These are phyloP conservation scores for Filosporella fistucella DNA, from an alignment of 495 filamentous ascomycete species.

Conservation along the genomic window DNA sequence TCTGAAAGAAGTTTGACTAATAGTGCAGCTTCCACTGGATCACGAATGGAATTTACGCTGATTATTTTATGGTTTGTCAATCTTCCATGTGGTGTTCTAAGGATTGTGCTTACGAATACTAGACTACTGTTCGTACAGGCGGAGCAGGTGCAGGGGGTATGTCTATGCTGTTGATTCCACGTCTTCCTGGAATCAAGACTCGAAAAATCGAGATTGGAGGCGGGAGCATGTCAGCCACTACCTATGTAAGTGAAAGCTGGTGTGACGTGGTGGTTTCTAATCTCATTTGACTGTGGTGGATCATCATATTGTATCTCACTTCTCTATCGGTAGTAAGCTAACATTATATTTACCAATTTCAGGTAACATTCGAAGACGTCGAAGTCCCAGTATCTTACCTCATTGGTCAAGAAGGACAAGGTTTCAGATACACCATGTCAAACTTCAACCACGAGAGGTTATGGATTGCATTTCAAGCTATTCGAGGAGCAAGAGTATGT, in stretches of 20 bases:
- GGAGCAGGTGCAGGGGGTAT: conserved; percentile 80
- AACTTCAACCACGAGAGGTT: conserved; percentile 99
- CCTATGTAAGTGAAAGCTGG: too few species aligned
- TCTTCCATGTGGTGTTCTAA: too few species aligned
- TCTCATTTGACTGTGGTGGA: too few species aligned
- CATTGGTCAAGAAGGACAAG: conserved; percentile 92
- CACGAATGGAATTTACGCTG: conserved; percentile 90
- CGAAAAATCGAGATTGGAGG: conserved; percentile 97
- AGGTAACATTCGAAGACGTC: conserved; percentile 94
- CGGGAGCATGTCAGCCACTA: conserved; percentile 88
- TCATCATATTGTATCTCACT: too few species aligned
- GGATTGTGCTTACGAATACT: too few species aligned
- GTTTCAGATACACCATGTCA: conserved; percentile 87
- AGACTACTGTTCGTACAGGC: conserved; percentile 83
- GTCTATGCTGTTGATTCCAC: conserved; percentile 62
- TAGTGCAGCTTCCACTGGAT: conserved; percentile 57
- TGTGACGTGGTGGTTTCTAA: too few species aligned
- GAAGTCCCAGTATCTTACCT: conserved; percentile 98
- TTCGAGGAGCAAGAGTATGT: conserved; percentile 92
- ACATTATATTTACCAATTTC: too few species aligned
- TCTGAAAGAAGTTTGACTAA: background rate
- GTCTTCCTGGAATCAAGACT: conserved; percentile 75
- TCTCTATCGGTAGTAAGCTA: too few species aligned
- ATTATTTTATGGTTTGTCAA: conserved; percentile 73
- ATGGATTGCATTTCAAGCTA: conserved; percentile 93